phyloP scores from a whole-genome alignment of 2,329 filamentous ascomycete genomes.

The Fusarium keratoplasticum region DNA sequence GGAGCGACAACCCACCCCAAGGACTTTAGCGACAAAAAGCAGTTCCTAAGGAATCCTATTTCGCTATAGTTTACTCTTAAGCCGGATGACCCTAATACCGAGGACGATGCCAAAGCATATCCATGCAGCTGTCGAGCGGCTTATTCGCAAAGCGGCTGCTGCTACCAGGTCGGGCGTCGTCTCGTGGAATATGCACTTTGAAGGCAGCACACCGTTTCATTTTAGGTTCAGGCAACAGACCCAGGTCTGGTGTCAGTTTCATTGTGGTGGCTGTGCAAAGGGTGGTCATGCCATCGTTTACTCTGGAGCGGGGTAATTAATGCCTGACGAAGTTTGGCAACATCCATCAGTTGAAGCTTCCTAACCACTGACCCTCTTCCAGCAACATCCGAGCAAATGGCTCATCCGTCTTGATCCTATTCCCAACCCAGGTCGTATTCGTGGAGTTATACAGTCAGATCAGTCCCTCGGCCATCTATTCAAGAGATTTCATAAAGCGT shows the following conservation, averaged over 20 bases:
- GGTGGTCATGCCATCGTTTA: too few species aligned
- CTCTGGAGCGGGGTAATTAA: too few species aligned
- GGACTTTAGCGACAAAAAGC: conserved; percentile 14
- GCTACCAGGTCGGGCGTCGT: not conserved
- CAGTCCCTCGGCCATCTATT: too few species aligned
- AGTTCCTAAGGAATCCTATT: conserved; percentile 1
- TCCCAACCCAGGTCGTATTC: too few species aligned
- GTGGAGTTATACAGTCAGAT: too few species aligned
- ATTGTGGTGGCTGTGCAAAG: too few species aligned
- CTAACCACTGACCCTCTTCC: too few species aligned
- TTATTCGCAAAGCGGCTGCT: not conserved
- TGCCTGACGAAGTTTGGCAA: too few species aligned
- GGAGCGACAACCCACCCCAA: not conserved
- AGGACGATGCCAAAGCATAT: conserved; percentile 2
- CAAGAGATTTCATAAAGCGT: too few species aligned
- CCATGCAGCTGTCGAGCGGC: not conserved
- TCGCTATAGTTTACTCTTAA: conserved; percentile 4
- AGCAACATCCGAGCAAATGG: too few species aligned
- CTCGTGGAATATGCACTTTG: not conserved
- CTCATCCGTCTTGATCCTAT: too few species aligned
- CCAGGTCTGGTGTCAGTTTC: not conserved
- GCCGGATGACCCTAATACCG: not conserved
- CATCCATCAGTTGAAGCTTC: too few species aligned
- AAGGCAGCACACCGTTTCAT: conserved; percentile 2
- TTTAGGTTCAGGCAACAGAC: conserved; percentile 4